Evolutionary conservation across 2,329 filamentous ascomycete genomes (phyloP).

Genomic region (Penicillium sp.): DNA sequence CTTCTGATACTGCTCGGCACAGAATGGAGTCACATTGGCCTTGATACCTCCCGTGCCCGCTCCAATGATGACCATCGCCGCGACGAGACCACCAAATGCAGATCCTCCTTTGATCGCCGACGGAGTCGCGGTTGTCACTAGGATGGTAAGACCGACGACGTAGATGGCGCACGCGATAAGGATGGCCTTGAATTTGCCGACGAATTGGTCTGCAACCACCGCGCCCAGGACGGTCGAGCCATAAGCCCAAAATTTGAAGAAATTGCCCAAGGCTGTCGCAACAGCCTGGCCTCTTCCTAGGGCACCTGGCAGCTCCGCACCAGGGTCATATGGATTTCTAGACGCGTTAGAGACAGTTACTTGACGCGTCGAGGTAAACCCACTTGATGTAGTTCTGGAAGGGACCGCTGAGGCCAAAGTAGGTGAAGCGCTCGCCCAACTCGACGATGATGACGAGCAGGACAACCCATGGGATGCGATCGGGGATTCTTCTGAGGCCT

Average conservation of each 20-base stretch:
- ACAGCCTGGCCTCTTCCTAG: slow-evolving; percentile 21
- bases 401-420: slow-evolving; percentile 38
- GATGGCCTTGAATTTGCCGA: slow-evolving; percentile 60
- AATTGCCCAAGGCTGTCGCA: slow-evolving; percentile 28
- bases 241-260: slow-evolving; percentile 50
- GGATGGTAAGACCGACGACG: slow-evolving; percentile 54
- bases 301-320: slow-evolving; percentile 20
- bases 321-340: slow-evolving; percentile 23
- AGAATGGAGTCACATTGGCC: slow-evolving; percentile 58
- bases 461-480: slow-evolving; percentile 33
- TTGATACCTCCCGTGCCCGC: slow-evolving; percentile 67
- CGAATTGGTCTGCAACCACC: slow-evolving; percentile 56
- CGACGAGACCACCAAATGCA: slow-evolving; percentile 51
- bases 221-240: slow-evolving; percentile 56
- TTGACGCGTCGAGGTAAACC: background rate
- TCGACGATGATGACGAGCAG: slow-evolving; percentile 35
- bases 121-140: slow-evolving; percentile 55
- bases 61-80: slow-evolving; percentile 62
- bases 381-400: slow-evolving; percentile 41
- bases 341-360: background rate
- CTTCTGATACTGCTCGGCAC: slow-evolving; percentile 61
- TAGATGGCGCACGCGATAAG: slow-evolving; percentile 56
- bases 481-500: slow-evolving; percentile 32
- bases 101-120: slow-evolving; percentile 46
- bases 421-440: slow-evolving; percentile 35